Evolutionary conservation across 2,329 filamentous ascomycete genomes (phyloP).

Genomic region (Epicoccum sorghinum): DNA sequence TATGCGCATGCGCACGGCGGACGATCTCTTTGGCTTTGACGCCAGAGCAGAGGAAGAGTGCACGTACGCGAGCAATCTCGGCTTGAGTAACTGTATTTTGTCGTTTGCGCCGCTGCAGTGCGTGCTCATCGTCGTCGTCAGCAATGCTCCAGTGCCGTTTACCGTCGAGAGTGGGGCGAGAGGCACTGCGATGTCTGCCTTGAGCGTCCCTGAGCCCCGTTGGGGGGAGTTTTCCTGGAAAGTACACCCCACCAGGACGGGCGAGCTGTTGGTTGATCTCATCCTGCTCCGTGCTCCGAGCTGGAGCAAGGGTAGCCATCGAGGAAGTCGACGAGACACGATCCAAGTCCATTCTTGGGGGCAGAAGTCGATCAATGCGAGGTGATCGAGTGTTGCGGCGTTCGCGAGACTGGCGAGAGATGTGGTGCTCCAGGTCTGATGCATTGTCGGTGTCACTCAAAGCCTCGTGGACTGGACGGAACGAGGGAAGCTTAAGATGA

Average conservation of each 20-base stretch:
- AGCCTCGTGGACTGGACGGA: conserved; percentile 38
- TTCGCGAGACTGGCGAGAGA: conserved; percentile 50
- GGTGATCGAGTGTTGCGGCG: conserved; percentile 47
- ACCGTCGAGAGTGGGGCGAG: conserved; percentile 47
- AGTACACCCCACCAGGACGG: conserved; percentile 35
- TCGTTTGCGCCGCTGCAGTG: conserved; percentile 37
- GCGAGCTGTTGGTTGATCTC: conserved; percentile 42
- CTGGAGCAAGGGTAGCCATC: conserved; percentile 28
- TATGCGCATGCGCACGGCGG: conserved; percentile 63
- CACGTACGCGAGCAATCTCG: conserved; percentile 80
- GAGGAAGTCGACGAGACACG: conserved; percentile 34
- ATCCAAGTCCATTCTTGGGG: conserved; percentile 57
- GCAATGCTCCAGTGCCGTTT: conserved; percentile 66
- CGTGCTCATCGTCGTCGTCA: conserved; percentile 48
- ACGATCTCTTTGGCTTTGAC: conserved; percentile 86
- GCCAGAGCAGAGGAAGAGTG: conserved; percentile 81
- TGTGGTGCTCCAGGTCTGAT: conserved; percentile 45
- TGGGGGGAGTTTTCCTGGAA: conserved; percentile 34
- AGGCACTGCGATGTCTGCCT: conserved; percentile 29
- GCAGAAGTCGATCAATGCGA: conserved; percentile 54
- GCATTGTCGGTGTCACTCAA: conserved; percentile 36
- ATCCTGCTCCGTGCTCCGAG: conserved; percentile 31
- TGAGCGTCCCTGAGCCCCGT: conserved; percentile 35
- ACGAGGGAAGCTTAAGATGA: conserved; percentile 45
- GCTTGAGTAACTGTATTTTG: conserved; percentile 53